Evolutionary conservation across 768 basidiomycete genomes (phyloP), one percentile per base, ranked within the genome.

Genomic region (Tricholoma furcatifolium): DNA sequence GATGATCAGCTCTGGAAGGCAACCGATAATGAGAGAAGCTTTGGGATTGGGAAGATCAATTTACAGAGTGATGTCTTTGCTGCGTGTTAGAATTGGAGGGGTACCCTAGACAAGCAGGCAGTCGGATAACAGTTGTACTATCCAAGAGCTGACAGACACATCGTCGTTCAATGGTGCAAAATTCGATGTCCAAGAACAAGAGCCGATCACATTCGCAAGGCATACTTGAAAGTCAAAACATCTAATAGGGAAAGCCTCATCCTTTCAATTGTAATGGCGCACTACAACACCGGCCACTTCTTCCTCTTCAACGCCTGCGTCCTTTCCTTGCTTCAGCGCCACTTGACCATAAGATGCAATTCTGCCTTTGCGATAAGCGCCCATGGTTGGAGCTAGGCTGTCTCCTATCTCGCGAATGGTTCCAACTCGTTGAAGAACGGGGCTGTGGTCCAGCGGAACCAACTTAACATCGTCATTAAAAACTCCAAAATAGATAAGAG

Each of bases 401-500:
- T 71, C 69, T 6, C 61, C 67, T 38, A 65, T 70, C 8, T 65
- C 57, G 24, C 70, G 58, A 31, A 60, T 51, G 45, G 74, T 63
- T 1, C 74, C 74, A 2, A 65, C 60, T 20, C 62, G 56, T 51
- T 75, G 66, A 14, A 79, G 58, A 7, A 76, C 72, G 0, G 77
- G 72, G 54, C 78, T 78, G 11, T 74, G 68, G 1, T 44, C 51
- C 12, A 70, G 57, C 1, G 79, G 77, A 3, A 59, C 53, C 7
- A 79, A 65, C 46, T 61, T 65, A 18, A 73, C 68, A 24, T 73
- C 62, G 59, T 79, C 77, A 58, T 79, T 70, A 2, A 74, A 59
- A 59, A 75, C 64, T 20, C 62, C 60, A 56, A 81, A 79, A 57
- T 79, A 79, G 61, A 76, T 77, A 6, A 71, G 66, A 6, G 78